These are phyloP conservation scores for Pachysolen tannophilus DNA, from an alignment of 805 yeast genomes.

Conservation along the genomic window DNA sequence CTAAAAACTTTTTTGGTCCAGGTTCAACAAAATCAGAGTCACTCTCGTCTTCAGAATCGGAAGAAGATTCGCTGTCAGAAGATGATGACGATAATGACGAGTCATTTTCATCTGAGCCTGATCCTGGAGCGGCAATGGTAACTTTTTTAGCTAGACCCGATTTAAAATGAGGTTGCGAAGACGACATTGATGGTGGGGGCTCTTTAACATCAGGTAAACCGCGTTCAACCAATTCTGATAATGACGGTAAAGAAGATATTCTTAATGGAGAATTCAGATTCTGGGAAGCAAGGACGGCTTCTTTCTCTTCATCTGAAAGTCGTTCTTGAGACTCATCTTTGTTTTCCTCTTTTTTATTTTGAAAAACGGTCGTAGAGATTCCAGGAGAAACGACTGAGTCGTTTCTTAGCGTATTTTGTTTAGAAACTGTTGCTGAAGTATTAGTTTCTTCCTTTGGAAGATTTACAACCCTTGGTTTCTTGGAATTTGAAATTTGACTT, in stretches of 20 bases:
- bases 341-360: too few relatives aligned
- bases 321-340: too few relatives aligned
- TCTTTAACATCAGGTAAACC: slow-evolving; percentile 67
- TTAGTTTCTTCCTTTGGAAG: slow-evolving; percentile 24
- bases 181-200: too few relatives aligned
- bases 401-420: neutral
- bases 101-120: neutral
- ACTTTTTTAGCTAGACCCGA: neutral
- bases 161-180: too few relatives aligned
- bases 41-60: slow-evolving; percentile 13
- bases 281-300: too few relatives aligned
- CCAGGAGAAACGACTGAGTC: neutral
- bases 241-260: slow-evolving; percentile 28
- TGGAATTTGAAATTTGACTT: slow-evolving; percentile 14
- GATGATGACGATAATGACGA: slow-evolving; percentile 5
- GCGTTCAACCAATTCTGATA: slow-evolving; percentile 51
- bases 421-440: slow-evolving; percentile 3
- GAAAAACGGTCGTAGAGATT: too few relatives aligned
- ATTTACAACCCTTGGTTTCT: slow-evolving; percentile 34
- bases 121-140: neutral
- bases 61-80: slow-evolving; percentile 11
- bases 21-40: slow-evolving; percentile 10
- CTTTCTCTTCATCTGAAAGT: too few relatives aligned
- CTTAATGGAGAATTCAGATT: too few relatives aligned
- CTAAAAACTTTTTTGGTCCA: slow-evolving; percentile 25